These are phyloP conservation scores for Hortaea sp. DNA, from an alignment of 2,329 filamentous ascomycete genomes.

Conservation along the genomic window DNA sequence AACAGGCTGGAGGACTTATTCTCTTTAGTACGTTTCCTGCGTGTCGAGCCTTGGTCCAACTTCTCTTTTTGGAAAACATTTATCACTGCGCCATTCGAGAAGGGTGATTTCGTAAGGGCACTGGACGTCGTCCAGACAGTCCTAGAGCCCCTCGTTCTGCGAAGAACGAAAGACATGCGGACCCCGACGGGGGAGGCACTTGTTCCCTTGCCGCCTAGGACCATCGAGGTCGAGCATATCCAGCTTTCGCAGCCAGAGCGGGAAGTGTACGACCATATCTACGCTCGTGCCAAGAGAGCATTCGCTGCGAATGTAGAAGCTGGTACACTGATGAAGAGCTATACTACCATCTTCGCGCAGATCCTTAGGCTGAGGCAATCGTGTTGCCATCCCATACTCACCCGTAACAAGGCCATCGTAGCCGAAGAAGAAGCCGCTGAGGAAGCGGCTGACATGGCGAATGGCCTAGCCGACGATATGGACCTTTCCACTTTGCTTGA, in stretches of 20 bases:
- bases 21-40: slow-evolving; percentile 80
- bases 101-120: slow-evolving; percentile 84
- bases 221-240: slow-evolving; percentile 75
- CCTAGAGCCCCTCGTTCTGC: slow-evolving; percentile 85
- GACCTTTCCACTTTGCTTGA: slow-evolving; percentile 79
- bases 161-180: slow-evolving; percentile 96
- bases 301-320: slow-evolving; percentile 82
- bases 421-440: slow-evolving; percentile 81
- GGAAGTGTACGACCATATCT: slow-evolving; percentile 89
- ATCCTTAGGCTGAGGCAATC: slow-evolving; percentile 86
- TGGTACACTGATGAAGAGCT: slow-evolving; percentile 88
- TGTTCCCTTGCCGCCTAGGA: slow-evolving; percentile 71
- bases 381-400: slow-evolving; percentile 86
- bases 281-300: slow-evolving; percentile 67
- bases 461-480: slow-evolving; percentile 88
- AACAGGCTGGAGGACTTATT: slow-evolving; percentile 93
- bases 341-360: slow-evolving; percentile 94
- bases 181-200: slow-evolving; percentile 75
- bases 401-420: slow-evolving; percentile 72
- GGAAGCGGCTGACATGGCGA: slow-evolving; percentile 64
- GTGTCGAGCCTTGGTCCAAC: slow-evolving; percentile 95
- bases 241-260: slow-evolving; percentile 76
- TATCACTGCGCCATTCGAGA: slow-evolving; percentile 94
- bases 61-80: slow-evolving; percentile 99
- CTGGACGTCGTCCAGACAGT: slow-evolving; percentile 96